A percentile compares a stretch with the other conserved stretches of the same genome.
These are phyloP conservation scores for Gilbertella persicaria DNA, from an alignment of 371 early-diverging fungal genomes.

Conservation along the genomic window DNA sequence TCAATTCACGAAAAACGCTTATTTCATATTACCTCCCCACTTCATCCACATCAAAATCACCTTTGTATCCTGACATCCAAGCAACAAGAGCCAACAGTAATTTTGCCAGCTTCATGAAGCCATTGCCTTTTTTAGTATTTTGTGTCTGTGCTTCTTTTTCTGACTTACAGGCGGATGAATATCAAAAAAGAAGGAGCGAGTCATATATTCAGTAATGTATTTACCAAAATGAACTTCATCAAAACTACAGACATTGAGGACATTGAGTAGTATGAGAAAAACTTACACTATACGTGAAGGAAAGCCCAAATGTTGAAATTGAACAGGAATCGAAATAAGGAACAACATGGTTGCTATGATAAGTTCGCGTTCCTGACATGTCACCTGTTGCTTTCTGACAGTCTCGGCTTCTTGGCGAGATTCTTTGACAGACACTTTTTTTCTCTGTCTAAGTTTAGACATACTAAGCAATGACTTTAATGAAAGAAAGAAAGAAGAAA, in stretches of 20 bases:
- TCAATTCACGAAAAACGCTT: background rate
- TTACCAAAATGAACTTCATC: constrained; percentile 99
- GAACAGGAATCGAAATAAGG: background rate
- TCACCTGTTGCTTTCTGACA: background rate
- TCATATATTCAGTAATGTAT: constrained; percentile 93
- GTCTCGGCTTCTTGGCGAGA: too few species aligned
- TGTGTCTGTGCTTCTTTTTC: background rate
- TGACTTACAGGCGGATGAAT: constrained; percentile 60
- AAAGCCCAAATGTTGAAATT: background rate
- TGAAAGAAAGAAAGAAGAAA: too few species aligned
- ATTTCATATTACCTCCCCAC: constrained; percentile 69
- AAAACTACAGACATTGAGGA: constrained; percentile 47
- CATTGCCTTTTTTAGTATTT: background rate
- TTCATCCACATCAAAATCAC: constrained; percentile 82
- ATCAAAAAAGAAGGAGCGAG: constrained; percentile 94
- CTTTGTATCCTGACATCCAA: constrained; percentile 80
- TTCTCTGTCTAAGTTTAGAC: too few species aligned
- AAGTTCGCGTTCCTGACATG: background rate
- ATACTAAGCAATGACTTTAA: too few species aligned
- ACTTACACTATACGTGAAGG: background rate
- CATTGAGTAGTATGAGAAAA: background rate
- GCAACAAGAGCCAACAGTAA: constrained; percentile 80
- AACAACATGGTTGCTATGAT: background rate
- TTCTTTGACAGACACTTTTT: too few species aligned
- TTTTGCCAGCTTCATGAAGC: background rate